These are phyloP conservation scores for Tuber indicum DNA, from an alignment of 495 filamentous ascomycete genomes.

Conservation along the genomic window DNA sequence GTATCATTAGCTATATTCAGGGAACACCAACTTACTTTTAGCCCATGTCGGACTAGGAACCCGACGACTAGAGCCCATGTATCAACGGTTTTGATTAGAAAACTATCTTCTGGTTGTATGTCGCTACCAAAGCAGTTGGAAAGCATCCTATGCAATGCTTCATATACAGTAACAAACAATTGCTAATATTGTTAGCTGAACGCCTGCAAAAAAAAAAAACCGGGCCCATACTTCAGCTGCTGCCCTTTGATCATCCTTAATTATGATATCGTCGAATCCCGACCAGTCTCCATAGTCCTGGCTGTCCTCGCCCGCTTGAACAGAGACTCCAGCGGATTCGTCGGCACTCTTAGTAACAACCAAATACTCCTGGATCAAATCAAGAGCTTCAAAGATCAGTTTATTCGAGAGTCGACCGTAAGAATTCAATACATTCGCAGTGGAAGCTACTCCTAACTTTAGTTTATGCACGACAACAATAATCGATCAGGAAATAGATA, in stretches of 20 bases:
- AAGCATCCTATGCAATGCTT: slow-evolving; percentile 52
- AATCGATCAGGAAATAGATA: slow-evolving; percentile 39
- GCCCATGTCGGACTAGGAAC: slow-evolving; percentile 40
- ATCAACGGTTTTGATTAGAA: slow-evolving; percentile 47
- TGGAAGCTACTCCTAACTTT: slow-evolving; percentile 24
- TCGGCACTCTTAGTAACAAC: slow-evolving; percentile 45
- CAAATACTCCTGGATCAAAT: slow-evolving; percentile 45
- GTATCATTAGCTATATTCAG: background rate
- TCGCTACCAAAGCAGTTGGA: slow-evolving; percentile 67
- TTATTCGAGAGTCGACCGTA: slow-evolving; percentile 42
- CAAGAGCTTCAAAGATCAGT: slow-evolving; percentile 46
- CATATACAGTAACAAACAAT: slow-evolving; percentile 48
- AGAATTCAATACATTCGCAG: slow-evolving; percentile 45
- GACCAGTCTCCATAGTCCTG: slow-evolving; percentile 69
- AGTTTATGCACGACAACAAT: background rate
- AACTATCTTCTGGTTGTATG: slow-evolving; percentile 51
- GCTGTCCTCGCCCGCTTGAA: slow-evolving; percentile 53
- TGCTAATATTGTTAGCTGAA: slow-evolving; percentile 41
- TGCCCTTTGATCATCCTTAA: slow-evolving; percentile 44
- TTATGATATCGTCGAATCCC: slow-evolving; percentile 49
- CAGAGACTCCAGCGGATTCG: background rate
- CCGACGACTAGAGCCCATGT: slow-evolving; percentile 40
- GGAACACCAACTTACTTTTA: slow-evolving; percentile 29
- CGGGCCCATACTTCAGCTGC: slow-evolving; percentile 27
- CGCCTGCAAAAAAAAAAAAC: background rate